Evolutionary conservation across 75 land plant genomes (phyloP).

Genomic region (Azolla pinnata): DNA sequence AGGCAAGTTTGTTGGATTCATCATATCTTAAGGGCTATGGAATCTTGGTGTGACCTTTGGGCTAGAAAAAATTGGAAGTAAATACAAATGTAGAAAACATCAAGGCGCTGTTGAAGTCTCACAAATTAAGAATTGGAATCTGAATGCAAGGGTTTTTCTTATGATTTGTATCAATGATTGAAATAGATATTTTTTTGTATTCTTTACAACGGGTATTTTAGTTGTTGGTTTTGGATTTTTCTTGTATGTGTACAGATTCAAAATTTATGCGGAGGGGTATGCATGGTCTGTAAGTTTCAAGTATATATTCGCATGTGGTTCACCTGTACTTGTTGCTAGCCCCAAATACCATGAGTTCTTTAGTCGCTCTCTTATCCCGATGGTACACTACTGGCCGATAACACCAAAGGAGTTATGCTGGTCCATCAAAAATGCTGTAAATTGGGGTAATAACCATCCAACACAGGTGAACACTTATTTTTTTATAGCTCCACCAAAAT

Average conservation of each 20-base stretch:
- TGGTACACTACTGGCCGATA: constrained; percentile 46
- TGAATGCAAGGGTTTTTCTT: too few relatives aligned
- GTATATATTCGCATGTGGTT: constrained; percentile 62
- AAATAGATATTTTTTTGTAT: too few relatives aligned
- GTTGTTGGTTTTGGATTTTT: not conserved
- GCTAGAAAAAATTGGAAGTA: too few relatives aligned
- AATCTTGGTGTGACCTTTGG: too few relatives aligned
- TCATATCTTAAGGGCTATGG: too few relatives aligned
- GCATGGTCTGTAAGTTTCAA: constrained; percentile 89
- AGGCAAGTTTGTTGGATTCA: too few relatives aligned
- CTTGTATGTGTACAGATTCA: constrained; percentile 34
- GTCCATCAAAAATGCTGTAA: constrained; percentile 53
- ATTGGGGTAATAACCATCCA: constrained; percentile 59
- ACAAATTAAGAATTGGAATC: too few relatives aligned
- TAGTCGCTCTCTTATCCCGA: constrained; percentile 52
- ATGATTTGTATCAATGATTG: too few relatives aligned
- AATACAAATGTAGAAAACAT: too few relatives aligned
- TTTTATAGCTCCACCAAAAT: not conserved
- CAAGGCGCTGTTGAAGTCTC: too few relatives aligned
- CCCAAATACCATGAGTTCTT: constrained; percentile 65
- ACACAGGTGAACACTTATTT: constrained; percentile 27
- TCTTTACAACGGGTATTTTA: not conserved
- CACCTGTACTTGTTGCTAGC: constrained; percentile 36
- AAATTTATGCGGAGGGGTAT: constrained; percentile 68
- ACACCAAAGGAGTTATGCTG: constrained; percentile 27